These are phyloP conservation scores for Trichoderma lentiforme DNA, from an alignment of 2,329 filamentous ascomycete species.

Conservation along the genomic window DNA sequence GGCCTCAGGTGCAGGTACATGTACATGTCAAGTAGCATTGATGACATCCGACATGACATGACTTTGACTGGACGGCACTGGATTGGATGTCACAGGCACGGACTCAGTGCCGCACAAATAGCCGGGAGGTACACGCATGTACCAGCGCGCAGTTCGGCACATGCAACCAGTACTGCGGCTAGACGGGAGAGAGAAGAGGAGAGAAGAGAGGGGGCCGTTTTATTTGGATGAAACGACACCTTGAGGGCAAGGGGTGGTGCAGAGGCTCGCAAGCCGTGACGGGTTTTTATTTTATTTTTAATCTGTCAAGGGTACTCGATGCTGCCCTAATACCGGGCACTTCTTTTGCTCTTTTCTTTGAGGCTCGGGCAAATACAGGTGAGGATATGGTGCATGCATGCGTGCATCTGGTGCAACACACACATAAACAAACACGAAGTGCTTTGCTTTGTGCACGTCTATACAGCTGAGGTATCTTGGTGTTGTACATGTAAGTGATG, in stretches of 20 bases:
- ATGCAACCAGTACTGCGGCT: not conserved
- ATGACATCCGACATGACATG: not conserved
- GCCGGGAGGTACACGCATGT: not conserved
- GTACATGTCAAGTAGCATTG: not conserved
- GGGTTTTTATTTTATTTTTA: not conserved
- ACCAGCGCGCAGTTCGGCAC: not conserved
- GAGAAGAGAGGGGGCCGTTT: not conserved
- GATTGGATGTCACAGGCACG: not conserved
- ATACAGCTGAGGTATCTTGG: not conserved
- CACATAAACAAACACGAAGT: not conserved
- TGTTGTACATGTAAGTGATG: not conserved
- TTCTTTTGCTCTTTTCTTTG: not conserved
- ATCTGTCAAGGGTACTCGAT: not conserved
- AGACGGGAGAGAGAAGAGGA: too few relatives aligned
- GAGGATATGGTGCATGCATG: not conserved
- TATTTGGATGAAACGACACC: conserved; percentile 12
- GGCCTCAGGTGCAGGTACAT: not conserved
- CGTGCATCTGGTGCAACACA: not conserved
- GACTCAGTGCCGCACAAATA: not conserved
- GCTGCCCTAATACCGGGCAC: not conserved
- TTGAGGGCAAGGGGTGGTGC: not conserved
- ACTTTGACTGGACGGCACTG: not conserved
- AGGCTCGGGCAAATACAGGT: not conserved
- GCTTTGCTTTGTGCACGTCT: not conserved
- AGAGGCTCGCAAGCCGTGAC: not conserved